phyloP scores from a whole-genome alignment of 371 early-diverging fungal species.

The Mortierella polycephala region DNA sequence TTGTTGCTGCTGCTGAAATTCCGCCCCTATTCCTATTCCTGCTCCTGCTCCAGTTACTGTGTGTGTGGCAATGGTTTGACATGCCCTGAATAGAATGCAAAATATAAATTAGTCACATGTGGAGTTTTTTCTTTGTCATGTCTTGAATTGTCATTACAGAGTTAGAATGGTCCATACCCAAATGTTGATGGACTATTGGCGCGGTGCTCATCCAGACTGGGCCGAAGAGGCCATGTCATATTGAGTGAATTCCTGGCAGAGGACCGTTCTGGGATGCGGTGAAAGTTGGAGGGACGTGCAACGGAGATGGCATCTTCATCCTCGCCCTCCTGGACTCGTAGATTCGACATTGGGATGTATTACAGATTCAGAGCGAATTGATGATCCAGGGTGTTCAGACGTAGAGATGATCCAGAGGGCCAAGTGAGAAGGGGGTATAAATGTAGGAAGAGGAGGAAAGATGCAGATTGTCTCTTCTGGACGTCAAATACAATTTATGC shows the following conservation, averaged over 20 bases:
- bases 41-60: constrained; percentile 8
- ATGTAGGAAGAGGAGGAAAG: too few relatives aligned
- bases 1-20: too few relatives aligned
- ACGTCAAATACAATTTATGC: too few relatives aligned
- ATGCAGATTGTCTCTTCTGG: too few relatives aligned
- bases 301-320: constrained; percentile 48
- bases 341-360: constrained; percentile 23
- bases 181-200: constrained; percentile 11
- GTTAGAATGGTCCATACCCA: constrained; percentile 9
- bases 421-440: too few relatives aligned
- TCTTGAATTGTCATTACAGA: neutral
- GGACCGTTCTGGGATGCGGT: constrained; percentile 16
- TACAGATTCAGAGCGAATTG: too few relatives aligned
- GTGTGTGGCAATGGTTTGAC: constrained; percentile 14
- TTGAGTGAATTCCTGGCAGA: constrained; percentile 30
- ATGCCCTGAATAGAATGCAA: constrained; percentile 2
- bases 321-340: constrained; percentile 53
- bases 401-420: too few relatives aligned
- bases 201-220: constrained; percentile 32
- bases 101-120: neutral
- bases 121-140: neutral
- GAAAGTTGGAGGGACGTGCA: constrained; percentile 19
- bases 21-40: constrained; percentile 4
- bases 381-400: too few relatives aligned
- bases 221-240: constrained; percentile 39